phyloP scores from a whole-genome alignment of 2,329 filamentous ascomycete species.

The Neoscytalidium dimidiatum region DNA sequence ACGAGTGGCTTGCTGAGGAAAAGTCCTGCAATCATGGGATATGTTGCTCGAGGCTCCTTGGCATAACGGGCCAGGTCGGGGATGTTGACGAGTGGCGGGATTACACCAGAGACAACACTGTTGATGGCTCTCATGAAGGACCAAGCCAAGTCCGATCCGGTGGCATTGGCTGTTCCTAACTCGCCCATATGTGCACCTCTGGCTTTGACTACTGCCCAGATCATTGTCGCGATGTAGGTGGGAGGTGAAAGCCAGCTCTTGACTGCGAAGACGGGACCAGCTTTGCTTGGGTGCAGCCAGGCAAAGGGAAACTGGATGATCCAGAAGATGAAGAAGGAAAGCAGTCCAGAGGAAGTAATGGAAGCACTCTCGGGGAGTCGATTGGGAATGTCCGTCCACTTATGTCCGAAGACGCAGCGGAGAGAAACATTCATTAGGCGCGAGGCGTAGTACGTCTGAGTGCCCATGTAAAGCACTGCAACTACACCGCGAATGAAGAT shows the following conservation, averaged over 20 bases:
- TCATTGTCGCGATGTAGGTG: neutral
- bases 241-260: neutral
- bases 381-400: constrained; percentile 41
- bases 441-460: constrained; percentile 24
- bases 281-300: constrained; percentile 18
- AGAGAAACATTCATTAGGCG: constrained; percentile 30
- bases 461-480: neutral
- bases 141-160: neutral
- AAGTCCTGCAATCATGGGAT: constrained; percentile 33
- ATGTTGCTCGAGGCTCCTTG: constrained; percentile 24
- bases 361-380: constrained; percentile 39
- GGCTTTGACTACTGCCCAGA: neutral
- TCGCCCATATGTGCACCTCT: neutral
- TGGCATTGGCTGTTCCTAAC: neutral
- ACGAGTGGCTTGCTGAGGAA: constrained; percentile 39
- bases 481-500: neutral
- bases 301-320: constrained; percentile 37
- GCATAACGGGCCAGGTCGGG: constrained; percentile 40
- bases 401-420: constrained; percentile 35
- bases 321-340: constrained; percentile 34
- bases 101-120: constrained; percentile 23
- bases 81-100: constrained; percentile 35
- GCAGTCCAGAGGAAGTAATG: constrained; percentile 43
- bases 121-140: constrained; percentile 11
- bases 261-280: neutral